Evolutionary conservation across 192 early-diverging fungal genomes (phyloP), one percentile per base, ranked within the genome.

Genomic region (Chytriomyces hyalinus): DNA sequence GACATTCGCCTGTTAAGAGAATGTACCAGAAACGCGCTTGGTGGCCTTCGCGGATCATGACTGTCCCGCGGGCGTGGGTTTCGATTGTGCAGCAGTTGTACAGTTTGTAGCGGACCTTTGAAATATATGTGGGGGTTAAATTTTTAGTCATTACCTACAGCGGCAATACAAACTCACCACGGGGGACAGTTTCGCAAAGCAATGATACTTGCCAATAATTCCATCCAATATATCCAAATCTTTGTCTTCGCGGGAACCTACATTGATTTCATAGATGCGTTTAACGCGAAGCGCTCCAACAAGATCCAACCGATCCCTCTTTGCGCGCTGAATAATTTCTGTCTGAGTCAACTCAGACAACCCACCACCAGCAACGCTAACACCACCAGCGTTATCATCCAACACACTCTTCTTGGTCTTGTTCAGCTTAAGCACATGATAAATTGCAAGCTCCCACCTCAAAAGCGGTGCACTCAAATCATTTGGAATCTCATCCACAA

Each of bases 51-150:
- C 69, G 67, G 62, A 78, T 78, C 36, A 78, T 45, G 7, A 78
- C 70, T 5, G 59, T 72, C 20, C 70, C 70, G 60, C 77, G 68
- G 24, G 77, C 59, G 43, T 78, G 62, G 20, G 77, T 28, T 70
- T 72, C 77, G 13, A 78, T 6, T 17, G 66, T 72, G 62, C 69
- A 71, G 49, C 57, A 49, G 61, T 78, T 78, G 70, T 78, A 78
- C 6, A 78, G 77, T 72, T 78, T 78, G 70, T 78, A 78, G 15
- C 77, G 67, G 3, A 70, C 67, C 77, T 78, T 51, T 15, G 36
- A 45, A 65, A n/a, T 24, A 36, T 36, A 36, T 0, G 24, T 26
- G 24, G 24, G 51, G 11, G 11, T n/a, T n/a, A 57, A n/a, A n/a
- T 57, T 57, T 10, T 10, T 57, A 57, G n/a, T 15, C 51, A 4